phyloP scores from a whole-genome alignment of 768 basidiomycete genomes.

The Boletellus emodensis region DNA sequence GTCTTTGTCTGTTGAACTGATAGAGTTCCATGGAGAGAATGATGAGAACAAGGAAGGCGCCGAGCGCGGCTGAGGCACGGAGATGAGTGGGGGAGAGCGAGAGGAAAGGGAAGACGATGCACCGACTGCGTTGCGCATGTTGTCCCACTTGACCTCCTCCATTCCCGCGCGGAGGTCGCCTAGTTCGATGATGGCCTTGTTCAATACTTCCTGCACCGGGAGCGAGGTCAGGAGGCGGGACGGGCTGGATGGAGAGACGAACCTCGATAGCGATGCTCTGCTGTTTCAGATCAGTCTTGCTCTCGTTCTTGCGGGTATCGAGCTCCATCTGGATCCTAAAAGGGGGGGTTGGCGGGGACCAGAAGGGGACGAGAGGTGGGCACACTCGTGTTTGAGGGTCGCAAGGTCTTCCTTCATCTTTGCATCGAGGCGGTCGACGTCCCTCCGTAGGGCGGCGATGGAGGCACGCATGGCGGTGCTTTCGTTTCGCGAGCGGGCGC shows the following conservation, averaged over 20 bases:
- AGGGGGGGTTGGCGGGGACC: not conserved
- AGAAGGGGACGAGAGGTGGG: conserved; percentile 12
- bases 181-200: conserved; percentile 66
- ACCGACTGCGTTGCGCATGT: conserved; percentile 82
- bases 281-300: conserved; percentile 75
- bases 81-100: not conserved
- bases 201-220: conserved; percentile 58
- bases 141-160: conserved; percentile 86
- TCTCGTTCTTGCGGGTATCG: conserved; percentile 89
- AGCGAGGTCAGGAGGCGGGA: not conserved
- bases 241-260: conserved; percentile 6
- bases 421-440: conserved; percentile 78
- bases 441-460: conserved; percentile 73
- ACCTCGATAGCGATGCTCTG: conserved; percentile 86
- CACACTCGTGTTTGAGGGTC: conserved; percentile 89
- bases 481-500: conserved; percentile 79
- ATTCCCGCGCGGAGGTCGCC: conserved; percentile 78
- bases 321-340: conserved; percentile 93
- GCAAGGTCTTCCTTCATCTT: conserved; percentile 94
- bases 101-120: conserved; percentile 25
- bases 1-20: conserved; percentile 35
- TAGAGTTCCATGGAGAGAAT: conserved; percentile 68
- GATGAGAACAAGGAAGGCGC: conserved; percentile 64
- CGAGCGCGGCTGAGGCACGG: conserved; percentile 49
- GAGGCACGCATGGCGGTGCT: conserved; percentile 75